Percentiles rank a stretch among this genome's conserved stretches.
Conservation (phyloP, 305 asterid species). For the Fraxinus latifolia region DNA sequence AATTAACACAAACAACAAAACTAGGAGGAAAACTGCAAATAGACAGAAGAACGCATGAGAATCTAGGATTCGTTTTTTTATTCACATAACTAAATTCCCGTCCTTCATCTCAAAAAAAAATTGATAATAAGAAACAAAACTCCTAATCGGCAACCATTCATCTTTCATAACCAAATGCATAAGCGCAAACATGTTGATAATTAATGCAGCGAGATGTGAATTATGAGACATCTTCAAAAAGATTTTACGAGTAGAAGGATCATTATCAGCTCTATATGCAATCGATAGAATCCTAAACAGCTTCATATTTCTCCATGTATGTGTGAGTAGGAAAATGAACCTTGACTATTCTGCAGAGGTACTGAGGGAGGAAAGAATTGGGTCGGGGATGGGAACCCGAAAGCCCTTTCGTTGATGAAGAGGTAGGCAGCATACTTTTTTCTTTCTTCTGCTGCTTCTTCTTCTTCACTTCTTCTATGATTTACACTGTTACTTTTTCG, state of each 20-base stretch:
- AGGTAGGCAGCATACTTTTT: constrained; percentile 67
- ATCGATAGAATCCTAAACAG: background rate
- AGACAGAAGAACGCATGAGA: constrained; percentile 11
- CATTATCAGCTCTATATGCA: constrained; percentile 44
- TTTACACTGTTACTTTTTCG: background rate
- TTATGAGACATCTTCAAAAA: constrained; percentile 5
- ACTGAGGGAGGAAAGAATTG: constrained; percentile 70
- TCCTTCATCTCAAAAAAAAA: background rate
- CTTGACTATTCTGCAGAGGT: constrained; percentile 90
- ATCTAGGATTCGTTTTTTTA: background rate
- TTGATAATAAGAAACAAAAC: background rate
- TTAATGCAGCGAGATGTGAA: constrained; percentile 15
- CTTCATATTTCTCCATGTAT: background rate
- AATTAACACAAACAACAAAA: constrained; percentile 12
- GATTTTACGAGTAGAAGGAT: constrained; percentile 22
- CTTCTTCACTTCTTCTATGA: background rate
- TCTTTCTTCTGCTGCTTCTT: background rate
- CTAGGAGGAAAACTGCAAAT: constrained; percentile 7
- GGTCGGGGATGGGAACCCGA: constrained; percentile 64
- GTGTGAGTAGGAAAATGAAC: constrained; percentile 29
- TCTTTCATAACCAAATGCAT: constrained; percentile 1
- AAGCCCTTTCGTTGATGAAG: constrained; percentile 55
- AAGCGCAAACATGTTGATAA: background rate
- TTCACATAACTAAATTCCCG: background rate
- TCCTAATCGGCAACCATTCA: constrained; percentile 9